phyloP scores from a whole-genome alignment of 2,329 filamentous ascomycete genomes.

The Xylariaceae sp. region DNA sequence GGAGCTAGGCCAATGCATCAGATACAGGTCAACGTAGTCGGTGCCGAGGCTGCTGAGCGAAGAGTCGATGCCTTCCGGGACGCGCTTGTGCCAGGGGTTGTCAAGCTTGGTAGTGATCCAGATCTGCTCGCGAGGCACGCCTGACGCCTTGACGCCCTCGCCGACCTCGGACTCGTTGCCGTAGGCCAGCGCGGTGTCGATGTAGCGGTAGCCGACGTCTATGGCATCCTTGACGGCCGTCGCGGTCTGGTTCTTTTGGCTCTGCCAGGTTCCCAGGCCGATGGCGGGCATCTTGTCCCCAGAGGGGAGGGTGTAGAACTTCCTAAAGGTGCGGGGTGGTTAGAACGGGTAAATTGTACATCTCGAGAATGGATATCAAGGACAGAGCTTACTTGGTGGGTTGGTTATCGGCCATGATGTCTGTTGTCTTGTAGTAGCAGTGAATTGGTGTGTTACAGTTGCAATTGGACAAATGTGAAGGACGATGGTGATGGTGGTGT shows the following conservation, averaged over 20 bases:
- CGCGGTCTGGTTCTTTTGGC: conserved; percentile 62
- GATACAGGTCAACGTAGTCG: conserved; percentile 66
- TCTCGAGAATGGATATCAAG: too few relatives aligned
- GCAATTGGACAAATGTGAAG: too few relatives aligned
- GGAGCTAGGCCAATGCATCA: conserved; percentile 69
- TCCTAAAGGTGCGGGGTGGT: conserved; percentile 25
- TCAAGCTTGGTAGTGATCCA: conserved; percentile 79
- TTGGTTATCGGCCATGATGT: conserved; percentile 23
- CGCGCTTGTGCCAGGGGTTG: conserved; percentile 73
- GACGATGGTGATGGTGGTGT: too few relatives aligned
- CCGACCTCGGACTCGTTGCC: conserved; percentile 71
- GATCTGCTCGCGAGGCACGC: conserved; percentile 61
- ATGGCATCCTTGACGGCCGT: conserved; percentile 68
- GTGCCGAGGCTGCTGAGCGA: conserved; percentile 58
- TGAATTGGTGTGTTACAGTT: not conserved
- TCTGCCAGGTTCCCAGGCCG: conserved; percentile 78
- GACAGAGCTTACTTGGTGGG: conserved; percentile 18
- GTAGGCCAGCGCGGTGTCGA: conserved; percentile 74
- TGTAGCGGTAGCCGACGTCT: conserved; percentile 66
- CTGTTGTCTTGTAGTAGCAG: not conserved
- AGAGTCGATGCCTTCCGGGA: conserved; percentile 55
- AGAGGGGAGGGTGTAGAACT: conserved; percentile 66
- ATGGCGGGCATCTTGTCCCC: conserved; percentile 75
- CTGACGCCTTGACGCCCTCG: conserved; percentile 58
- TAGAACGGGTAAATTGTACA: too few relatives aligned